Percentiles rank a stretch among this genome's conserved stretches.
These are phyloP conservation scores for Phaffia rhodozyma DNA, from an alignment of 1,284 basidiomycete species.

Conservation along the genomic window DNA sequence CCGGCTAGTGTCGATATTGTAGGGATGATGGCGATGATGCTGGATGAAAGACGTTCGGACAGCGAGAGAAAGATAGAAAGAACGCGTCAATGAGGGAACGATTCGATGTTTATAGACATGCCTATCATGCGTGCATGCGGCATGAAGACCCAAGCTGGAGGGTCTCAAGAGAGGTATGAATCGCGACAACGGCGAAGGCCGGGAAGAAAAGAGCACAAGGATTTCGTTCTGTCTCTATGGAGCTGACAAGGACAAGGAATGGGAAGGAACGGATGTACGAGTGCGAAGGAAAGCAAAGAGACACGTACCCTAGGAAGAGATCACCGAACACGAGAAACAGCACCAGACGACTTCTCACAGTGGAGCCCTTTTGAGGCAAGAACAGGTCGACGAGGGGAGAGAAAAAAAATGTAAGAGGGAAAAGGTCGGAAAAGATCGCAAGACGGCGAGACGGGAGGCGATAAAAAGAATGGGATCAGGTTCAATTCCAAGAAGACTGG, in stretches of 20 bases:
- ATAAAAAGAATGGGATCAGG: no score
- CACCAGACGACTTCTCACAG: conserved; percentile 21
- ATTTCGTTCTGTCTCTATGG: no score
- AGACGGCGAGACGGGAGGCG: no score
- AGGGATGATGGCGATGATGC: conserved; percentile 5
- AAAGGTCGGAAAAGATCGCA: no score
- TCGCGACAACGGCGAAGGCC: not conserved
- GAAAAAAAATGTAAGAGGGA: no score
- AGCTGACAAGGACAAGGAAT: not conserved
- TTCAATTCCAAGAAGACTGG: no score
- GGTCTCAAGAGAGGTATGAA: not conserved
- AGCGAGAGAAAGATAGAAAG: not conserved
- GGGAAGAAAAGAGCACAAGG: not conserved
- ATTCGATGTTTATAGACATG: not conserved
- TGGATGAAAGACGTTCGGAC: not conserved
- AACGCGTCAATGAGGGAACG: not conserved
- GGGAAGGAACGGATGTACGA: not conserved
- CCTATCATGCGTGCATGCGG: no score
- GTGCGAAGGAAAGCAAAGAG: conserved; percentile 21
- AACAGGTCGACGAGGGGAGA: no score
- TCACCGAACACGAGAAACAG: conserved; percentile 26
- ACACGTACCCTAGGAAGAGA: conserved; percentile 23
- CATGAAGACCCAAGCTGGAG: no score
- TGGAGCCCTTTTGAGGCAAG: conserved; percentile 7
- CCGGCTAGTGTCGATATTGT: conserved; percentile 1